Evolutionary conservation across 139 green algal species (phyloP).

Genomic region (Haematococcus lacustris): DNA sequence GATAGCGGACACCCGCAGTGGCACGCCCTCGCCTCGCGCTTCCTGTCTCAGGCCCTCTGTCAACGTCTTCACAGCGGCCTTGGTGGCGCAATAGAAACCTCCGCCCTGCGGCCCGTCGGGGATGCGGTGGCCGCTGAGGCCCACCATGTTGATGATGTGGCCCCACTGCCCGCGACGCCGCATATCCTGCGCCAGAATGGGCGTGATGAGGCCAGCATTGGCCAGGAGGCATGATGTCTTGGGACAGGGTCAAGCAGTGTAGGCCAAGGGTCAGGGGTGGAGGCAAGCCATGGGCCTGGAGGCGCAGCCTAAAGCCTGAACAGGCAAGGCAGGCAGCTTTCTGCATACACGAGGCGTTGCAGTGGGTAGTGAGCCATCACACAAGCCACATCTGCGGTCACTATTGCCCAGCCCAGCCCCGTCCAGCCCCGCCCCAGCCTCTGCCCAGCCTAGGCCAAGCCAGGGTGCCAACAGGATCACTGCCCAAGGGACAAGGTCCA

Average conservation of each 20-base stretch:
- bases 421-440: too few relatives aligned
- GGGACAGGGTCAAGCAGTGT: neutral
- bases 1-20: constrained; percentile 57
- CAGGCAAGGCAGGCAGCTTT: too few relatives aligned
- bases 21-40: constrained; percentile 32
- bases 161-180: constrained; percentile 42
- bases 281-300: neutral
- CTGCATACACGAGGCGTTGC: too few relatives aligned
- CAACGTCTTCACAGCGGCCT: constrained; percentile 40
- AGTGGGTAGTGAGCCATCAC: too few relatives aligned
- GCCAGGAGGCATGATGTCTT: too few relatives aligned
- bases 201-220: neutral
- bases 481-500: too few relatives aligned
- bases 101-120: constrained; percentile 43
- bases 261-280: neutral
- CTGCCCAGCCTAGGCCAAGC: too few relatives aligned
- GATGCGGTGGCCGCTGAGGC: constrained; percentile 54
- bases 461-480: too few relatives aligned
- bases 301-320: too few relatives aligned
- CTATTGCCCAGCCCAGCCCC: too few relatives aligned
- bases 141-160: constrained; percentile 75
- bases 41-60: constrained; percentile 67
- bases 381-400: too few relatives aligned
- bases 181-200: constrained; percentile 59
- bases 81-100: constrained; percentile 44